These are phyloP conservation scores for Lophium mytilinum DNA, from an alignment of 495 filamentous ascomycete species.

Conservation along the genomic window DNA sequence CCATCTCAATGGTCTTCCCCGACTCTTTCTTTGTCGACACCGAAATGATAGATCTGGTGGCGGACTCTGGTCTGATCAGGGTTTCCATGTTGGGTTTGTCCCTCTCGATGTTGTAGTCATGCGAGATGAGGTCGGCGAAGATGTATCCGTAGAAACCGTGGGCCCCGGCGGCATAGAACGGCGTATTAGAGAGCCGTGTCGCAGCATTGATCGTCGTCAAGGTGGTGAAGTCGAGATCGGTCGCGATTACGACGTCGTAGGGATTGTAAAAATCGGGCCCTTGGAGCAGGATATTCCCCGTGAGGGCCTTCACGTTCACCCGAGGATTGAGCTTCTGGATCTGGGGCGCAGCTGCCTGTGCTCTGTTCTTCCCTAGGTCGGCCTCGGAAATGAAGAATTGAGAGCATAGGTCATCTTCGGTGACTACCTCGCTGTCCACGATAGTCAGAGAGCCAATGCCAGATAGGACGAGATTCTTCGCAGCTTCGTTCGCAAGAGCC, in stretches of 20 bases:
- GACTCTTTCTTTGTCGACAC: constrained; percentile 65
- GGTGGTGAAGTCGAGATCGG: constrained; percentile 65
- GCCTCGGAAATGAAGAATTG: constrained; percentile 79
- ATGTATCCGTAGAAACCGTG: constrained; percentile 93
- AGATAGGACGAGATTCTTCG: constrained; percentile 94
- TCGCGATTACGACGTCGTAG: constrained; percentile 88
- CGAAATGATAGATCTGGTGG: constrained; percentile 65
- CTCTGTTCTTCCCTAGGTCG: constrained; percentile 74
- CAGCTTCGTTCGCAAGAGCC: constrained; percentile 88
- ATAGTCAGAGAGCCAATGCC: constrained; percentile 90
- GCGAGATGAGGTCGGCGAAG: constrained; percentile 82
- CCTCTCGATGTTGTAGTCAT: constrained; percentile 82
- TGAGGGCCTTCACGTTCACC: constrained; percentile 66
- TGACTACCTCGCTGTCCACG: constrained; percentile 69
- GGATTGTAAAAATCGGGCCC: constrained; percentile 60
- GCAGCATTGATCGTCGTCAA: constrained; percentile 74
- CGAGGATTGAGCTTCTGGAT: constrained; percentile 84
- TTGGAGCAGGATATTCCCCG: constrained; percentile 53
- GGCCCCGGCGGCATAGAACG: constrained; percentile 81
- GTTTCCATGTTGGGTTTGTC: constrained; percentile 69
- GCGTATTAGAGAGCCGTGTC: constrained; percentile 61
- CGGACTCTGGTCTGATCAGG: constrained; percentile 54
- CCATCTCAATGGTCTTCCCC: constrained; percentile 69
- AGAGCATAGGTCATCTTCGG: constrained; percentile 72
- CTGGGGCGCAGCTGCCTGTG: constrained; percentile 68